Evolutionary conservation across 2,329 filamentous ascomycete species (phyloP).

Genomic region (Aspergillus sergii): DNA sequence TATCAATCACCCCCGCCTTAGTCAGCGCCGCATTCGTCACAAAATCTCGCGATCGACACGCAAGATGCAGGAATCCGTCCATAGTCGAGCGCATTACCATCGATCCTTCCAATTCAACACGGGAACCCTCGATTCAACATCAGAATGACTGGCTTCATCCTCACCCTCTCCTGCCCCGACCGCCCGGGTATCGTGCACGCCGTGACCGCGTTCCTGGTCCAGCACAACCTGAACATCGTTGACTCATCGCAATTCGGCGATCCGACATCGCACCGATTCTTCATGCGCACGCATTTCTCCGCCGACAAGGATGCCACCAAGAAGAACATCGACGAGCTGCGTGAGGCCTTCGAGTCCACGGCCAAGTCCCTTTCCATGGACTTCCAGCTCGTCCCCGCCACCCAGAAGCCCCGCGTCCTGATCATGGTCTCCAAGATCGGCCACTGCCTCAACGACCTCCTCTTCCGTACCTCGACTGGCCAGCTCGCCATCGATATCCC

Average conservation of each 20-base stretch:
- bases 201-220: slow-evolving; percentile 75
- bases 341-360: slow-evolving; percentile 60
- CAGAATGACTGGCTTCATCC: slow-evolving; percentile 63
- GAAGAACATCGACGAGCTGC: slow-evolving; percentile 53
- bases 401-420: slow-evolving; percentile 72
- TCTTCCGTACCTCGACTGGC: slow-evolving; percentile 75
- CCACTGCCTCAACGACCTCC: slow-evolving; percentile 80
- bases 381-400: slow-evolving; percentile 69
- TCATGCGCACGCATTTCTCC: slow-evolving; percentile 85
- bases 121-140: slow-evolving; percentile 16
- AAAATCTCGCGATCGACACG: slow-evolving; percentile 3
- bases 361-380: slow-evolving; percentile 68
- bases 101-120: slow-evolving; percentile 28
- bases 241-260: slow-evolving; percentile 86
- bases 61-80: neutral
- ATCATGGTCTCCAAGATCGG: slow-evolving; percentile 92
- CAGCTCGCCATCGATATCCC: slow-evolving; percentile 76
- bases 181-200: slow-evolving; percentile 83
- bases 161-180: slow-evolving; percentile 83
- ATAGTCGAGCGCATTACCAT: neutral
- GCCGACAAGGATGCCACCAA: slow-evolving; percentile 40
- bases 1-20: slow-evolving; percentile 20
- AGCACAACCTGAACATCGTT: slow-evolving; percentile 75
- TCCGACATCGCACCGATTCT: slow-evolving; percentile 73
- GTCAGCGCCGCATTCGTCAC: slow-evolving; percentile 14